phyloP scores from a whole-genome alignment of 768 basidiomycete species.

The Pluteus cervinus region DNA sequence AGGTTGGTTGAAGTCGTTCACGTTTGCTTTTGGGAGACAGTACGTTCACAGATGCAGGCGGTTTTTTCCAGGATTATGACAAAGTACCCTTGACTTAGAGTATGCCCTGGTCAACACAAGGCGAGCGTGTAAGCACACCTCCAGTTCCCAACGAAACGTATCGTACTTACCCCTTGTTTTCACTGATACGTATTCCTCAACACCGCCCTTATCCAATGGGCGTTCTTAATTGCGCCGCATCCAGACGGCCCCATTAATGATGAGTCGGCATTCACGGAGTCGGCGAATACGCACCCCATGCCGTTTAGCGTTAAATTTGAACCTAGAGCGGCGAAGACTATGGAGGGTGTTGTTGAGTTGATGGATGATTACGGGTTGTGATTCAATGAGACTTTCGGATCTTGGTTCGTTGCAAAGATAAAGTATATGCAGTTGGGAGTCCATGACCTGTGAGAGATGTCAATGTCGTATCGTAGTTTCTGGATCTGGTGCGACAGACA shows the following conservation, averaged over 20 bases:
- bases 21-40: constrained; percentile 53
- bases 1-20: constrained; percentile 36
- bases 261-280: constrained; percentile 54
- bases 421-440: no score
- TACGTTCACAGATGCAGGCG: constrained; percentile 20
- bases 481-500: no score
- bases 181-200: constrained; percentile 61
- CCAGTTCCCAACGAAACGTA: not conserved
- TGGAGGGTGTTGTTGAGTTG: constrained; percentile 29
- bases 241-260: constrained; percentile 53
- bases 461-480: no score
- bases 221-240: constrained; percentile 51
- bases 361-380: constrained; percentile 38
- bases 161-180: not conserved
- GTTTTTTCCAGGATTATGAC: not conserved
- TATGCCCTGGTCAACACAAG: constrained; percentile 63
- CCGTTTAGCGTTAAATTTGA: constrained; percentile 56
- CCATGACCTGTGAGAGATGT: no score
- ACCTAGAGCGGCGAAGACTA: constrained; percentile 31
- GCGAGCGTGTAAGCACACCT: constrained; percentile 33
- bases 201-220: constrained; percentile 58
- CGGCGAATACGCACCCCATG: constrained; percentile 56
- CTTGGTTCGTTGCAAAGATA: no score
- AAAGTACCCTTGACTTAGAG: constrained; percentile 23
- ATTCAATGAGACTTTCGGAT: no score